phyloP scores from a whole-genome alignment of 306 rosid species.

The Sophora flavescens region DNA sequence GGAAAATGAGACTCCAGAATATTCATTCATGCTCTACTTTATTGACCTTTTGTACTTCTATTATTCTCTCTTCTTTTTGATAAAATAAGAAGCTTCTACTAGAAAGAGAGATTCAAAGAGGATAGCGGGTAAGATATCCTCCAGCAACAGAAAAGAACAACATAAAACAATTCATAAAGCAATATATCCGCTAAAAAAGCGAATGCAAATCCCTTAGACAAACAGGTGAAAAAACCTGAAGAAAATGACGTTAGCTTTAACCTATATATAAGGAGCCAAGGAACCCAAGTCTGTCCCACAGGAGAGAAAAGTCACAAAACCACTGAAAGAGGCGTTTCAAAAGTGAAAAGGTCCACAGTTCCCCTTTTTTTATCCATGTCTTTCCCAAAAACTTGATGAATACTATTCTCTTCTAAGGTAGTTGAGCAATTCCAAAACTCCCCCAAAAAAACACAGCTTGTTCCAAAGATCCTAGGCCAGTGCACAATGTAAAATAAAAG shows the following conservation, averaged over 20 bases:
- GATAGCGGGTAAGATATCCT: conserved; percentile 25
- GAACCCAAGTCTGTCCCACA: background rate
- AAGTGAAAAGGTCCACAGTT: background rate
- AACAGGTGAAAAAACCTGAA: conserved; percentile 1
- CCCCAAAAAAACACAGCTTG: background rate
- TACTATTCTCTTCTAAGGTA: conserved; percentile 22
- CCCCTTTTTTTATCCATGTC: background rate
- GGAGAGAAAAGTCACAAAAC: background rate
- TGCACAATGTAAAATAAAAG: background rate
- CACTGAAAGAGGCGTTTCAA: conserved; percentile 2
- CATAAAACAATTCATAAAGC: conserved; percentile 1
- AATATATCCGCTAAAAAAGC: background rate
- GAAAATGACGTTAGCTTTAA: conserved; percentile 5
- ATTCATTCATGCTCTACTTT: conserved; percentile 24
- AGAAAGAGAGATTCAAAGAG: background rate
- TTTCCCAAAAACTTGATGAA: background rate
- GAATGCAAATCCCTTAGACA: background rate
- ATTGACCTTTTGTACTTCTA: background rate
- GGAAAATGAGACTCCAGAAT: conserved; percentile 20
- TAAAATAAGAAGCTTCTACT: background rate
- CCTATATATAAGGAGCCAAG: background rate
- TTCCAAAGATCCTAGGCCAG: conserved; percentile 27
- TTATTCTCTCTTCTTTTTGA: background rate
- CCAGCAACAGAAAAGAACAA: background rate
- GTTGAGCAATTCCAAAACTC: conserved; percentile 25